Conservation (phyloP, 2,329 filamentous ascomycete genomes). For the Aspergillus felis region DNA sequence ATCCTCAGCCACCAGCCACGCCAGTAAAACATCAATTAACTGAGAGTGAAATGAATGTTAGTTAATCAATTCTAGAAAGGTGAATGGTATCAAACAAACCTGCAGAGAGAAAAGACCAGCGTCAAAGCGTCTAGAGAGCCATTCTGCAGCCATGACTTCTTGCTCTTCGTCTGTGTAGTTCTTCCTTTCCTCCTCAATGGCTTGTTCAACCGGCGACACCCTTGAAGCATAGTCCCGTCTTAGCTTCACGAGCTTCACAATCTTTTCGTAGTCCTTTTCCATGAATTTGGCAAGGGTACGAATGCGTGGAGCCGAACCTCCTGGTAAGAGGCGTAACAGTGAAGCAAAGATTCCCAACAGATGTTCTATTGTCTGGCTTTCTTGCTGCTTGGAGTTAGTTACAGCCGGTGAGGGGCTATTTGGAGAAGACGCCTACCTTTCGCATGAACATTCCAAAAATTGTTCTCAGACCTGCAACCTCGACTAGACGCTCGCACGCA, state of each 20-base stretch:
- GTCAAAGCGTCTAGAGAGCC: conserved; percentile 71
- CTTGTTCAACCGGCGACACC: conserved; percentile 59
- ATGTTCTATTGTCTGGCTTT: conserved; percentile 67
- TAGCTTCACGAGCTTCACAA: conserved; percentile 65
- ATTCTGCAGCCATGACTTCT: conserved; percentile 63
- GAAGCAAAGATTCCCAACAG: conserved; percentile 80
- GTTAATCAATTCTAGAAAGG: neutral
- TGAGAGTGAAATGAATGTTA: conserved; percentile 11
- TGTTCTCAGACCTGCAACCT: conserved; percentile 78
- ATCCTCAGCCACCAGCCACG: conserved; percentile 92
- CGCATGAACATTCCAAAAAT: conserved; percentile 88
- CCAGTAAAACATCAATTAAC: conserved; percentile 76
- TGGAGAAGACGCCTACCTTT: conserved; percentile 43
- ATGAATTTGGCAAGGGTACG: conserved; percentile 89
- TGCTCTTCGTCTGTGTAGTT: conserved; percentile 55
- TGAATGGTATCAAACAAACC: conserved; percentile 24
- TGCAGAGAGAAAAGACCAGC: conserved; percentile 81
- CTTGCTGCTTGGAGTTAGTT: conserved; percentile 47
- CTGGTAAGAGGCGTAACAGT: conserved; percentile 74
- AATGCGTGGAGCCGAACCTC: conserved; percentile 72
- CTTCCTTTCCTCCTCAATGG: conserved; percentile 58
- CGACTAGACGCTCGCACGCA: conserved; percentile 73
- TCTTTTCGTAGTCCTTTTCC: conserved; percentile 88
- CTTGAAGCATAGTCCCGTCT: conserved; percentile 66
- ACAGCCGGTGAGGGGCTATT: neutral